Base-by-base conservation (phyloP, 2,329 filamentous ascomycete species). In the Cercospora brassicicola region DNA sequence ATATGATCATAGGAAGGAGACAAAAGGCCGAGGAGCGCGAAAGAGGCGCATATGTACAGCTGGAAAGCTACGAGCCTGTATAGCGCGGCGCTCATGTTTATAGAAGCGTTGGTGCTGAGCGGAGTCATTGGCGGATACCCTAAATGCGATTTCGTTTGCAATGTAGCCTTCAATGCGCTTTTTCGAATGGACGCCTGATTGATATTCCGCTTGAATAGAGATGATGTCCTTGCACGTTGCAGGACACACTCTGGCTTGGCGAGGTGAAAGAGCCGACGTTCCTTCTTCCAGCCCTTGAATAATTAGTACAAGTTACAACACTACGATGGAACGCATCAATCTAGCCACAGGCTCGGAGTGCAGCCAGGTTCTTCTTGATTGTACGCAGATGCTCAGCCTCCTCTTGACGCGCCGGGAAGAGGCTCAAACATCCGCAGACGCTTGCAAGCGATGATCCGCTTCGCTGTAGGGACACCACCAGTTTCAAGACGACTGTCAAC, bases 11-110 rank as follows among this genome's bases (percentile, higher is more conserved):
- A 15, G 70, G 75, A 13, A 69, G 69, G 63, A 77, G 75, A 73
- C 78, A 75, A 72, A 77, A 77, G 67, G 77, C 78, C 26, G 78
- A 65, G 6, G 75, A 79, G 60, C 65, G 77, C 67, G 79, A 75
- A 55, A 72, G 78, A 65, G 78, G 81, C 66, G 78, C 79, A 9
- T 84, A 84, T 76, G 81, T 84, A 67, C 82, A 80, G 62, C 67
- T 84, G 65, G 77, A 81, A 69, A 80, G 81, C 51, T 64, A 63
- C 31, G 67, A 68, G 59, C 48, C 59, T 56, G 67, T 64, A 56
- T 68, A 65, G 33, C 28, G n/a, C 45, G 31, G 23, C 26, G 8
- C 36, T 28, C 23, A n/a, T 26, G 51, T 20, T 26, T 26, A 56
- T 26, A 13, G 36, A 64, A 64, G 48, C 62, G 62, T 30, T 57